Conservation (phyloP, 805 yeast genomes). For the Teunomyces barrocoloradensis region DNA sequence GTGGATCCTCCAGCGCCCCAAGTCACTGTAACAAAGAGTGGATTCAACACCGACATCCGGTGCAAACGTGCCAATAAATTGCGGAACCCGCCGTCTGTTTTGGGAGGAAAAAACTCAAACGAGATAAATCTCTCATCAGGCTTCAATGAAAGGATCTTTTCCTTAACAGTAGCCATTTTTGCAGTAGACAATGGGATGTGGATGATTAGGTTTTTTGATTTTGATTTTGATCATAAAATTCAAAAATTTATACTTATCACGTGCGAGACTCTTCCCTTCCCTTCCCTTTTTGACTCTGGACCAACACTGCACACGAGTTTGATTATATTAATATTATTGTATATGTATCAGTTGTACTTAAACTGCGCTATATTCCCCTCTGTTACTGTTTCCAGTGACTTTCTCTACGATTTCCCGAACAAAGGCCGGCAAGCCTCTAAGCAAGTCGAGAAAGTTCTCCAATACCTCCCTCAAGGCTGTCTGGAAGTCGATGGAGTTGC, state of each 20-base stretch:
- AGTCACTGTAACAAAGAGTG: constrained; percentile 86
- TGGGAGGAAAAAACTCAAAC: constrained; percentile 96
- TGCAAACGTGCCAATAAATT: constrained; percentile 83
- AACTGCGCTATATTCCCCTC: constrained; percentile 95
- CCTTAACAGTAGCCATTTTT: constrained; percentile 38
- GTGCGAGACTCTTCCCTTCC: not conserved
- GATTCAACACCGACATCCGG: constrained; percentile 86
- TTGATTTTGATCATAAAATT: too few species aligned
- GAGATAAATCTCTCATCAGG: constrained; percentile 68
- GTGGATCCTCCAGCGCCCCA: constrained; percentile 99
- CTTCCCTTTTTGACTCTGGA: not conserved
- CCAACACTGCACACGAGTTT: not conserved
- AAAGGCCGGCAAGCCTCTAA: constrained; percentile 62
- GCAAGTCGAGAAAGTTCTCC: constrained; percentile 60
- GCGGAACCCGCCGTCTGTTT: constrained; percentile 83
- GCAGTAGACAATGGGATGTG: not conserved
- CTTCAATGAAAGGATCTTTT: constrained; percentile 48
- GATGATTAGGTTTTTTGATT: not conserved
- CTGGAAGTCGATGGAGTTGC: constrained; percentile 67
- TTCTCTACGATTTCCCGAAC: constrained; percentile 64
- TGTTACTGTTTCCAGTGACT: constrained; percentile 56
- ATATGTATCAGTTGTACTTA: constrained; percentile 25
- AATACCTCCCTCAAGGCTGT: constrained; percentile 71
- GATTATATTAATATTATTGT: constrained; percentile 6
- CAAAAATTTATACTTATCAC: constrained; percentile 1